Evolutionary conservation across 768 basidiomycete genomes (phyloP), one percentile per base, ranked within the genome.

Genomic region (Kwoniella dejecticola): DNA sequence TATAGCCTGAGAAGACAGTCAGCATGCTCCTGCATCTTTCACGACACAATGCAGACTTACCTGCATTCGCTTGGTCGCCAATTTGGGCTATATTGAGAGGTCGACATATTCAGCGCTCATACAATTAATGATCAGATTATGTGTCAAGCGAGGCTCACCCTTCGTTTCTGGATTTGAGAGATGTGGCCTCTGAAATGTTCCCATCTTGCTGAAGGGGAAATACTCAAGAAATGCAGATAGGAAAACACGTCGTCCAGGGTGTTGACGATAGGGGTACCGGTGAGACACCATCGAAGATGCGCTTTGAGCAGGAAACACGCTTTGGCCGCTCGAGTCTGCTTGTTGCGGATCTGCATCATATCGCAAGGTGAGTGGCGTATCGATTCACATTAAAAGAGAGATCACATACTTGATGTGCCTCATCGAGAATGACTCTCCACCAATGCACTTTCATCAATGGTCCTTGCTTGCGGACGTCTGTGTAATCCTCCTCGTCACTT

Each of bases 391-490:
- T n/a, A n/a, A n/a, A n/a, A n/a, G n/a, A n/a, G n/a, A n/a, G n/a
- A n/a, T n/a, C n/a, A 36, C 33, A 36, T 36, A 66, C 52, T 12
- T 67, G 87, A 52, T 70, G 64, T 7, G 75, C 72, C 73, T 92
- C 90, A 67, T 92, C 90, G 3, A 88, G 83, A 57, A 91, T 81
- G 29, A 86, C 84, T 7, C 89, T 84, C 69, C 84, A 87, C 81
- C 87, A 92, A 27, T 82, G 82, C 52, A 83, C 82, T 30, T 82
- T 82, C 1, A 87, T 83, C 13, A 91, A 77, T 2, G 86, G 77
- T 2, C 89, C 90, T 64, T 86, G 85, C 31, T 74, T 69, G 53
- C 73, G 75, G 24, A 57, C 67, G 7, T 60, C 63, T 17, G 42
- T 42, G 27, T 46, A 48, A 15, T 63, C 56, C 21, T 68, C 66